These are phyloP conservation scores for Phytophthora tubulina DNA, from an alignment of 352 stramenopile genomes.

Conservation along the genomic window DNA sequence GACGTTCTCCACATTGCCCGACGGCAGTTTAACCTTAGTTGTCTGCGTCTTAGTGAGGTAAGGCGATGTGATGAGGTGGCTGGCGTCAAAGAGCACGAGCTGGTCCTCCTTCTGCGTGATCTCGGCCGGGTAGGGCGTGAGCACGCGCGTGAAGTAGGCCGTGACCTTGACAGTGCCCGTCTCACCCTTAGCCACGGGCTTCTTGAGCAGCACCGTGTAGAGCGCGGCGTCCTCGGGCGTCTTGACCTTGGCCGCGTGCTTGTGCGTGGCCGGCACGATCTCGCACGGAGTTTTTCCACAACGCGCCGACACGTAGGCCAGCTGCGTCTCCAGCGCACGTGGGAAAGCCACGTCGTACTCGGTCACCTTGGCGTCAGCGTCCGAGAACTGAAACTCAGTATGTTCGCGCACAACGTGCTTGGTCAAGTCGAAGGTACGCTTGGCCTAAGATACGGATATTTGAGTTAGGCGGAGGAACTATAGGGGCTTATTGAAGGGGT, in stretches of 20 bases:
- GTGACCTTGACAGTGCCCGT: constrained; percentile 78
- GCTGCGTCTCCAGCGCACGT: constrained; percentile 53
- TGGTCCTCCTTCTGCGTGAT: constrained; percentile 88
- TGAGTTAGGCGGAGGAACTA: constrained; percentile 7
- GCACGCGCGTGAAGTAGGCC: constrained; percentile 78
- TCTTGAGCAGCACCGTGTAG: constrained; percentile 81
- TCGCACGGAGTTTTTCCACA: constrained; percentile 79
- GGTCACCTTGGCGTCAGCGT: constrained; percentile 58
- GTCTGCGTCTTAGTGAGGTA: constrained; percentile 85
- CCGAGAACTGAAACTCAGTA: constrained; percentile 78
- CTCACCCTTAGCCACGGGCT: constrained; percentile 59
- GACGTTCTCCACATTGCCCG: constrained; percentile 77
- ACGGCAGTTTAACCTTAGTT: constrained; percentile 88
- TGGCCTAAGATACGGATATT: constrained; percentile 48
- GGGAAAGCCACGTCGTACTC: constrained; percentile 79
- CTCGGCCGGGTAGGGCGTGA: constrained; percentile 82
- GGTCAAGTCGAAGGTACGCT: constrained; percentile 84
- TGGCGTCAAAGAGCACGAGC: constrained; percentile 82
- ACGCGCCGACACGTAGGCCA: constrained; percentile 76
- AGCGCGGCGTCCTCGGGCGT: constrained; percentile 53
- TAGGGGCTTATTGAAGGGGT: background rate
- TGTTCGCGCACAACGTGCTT: constrained; percentile 84
- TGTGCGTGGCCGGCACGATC: constrained; percentile 55
- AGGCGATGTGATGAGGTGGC: constrained; percentile 73
- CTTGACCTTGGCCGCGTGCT: constrained; percentile 37